Base-by-base conservation (phyloP, 2,329 filamentous ascomycete genomes). In the Pseudogymnoascus sp. region DNA sequence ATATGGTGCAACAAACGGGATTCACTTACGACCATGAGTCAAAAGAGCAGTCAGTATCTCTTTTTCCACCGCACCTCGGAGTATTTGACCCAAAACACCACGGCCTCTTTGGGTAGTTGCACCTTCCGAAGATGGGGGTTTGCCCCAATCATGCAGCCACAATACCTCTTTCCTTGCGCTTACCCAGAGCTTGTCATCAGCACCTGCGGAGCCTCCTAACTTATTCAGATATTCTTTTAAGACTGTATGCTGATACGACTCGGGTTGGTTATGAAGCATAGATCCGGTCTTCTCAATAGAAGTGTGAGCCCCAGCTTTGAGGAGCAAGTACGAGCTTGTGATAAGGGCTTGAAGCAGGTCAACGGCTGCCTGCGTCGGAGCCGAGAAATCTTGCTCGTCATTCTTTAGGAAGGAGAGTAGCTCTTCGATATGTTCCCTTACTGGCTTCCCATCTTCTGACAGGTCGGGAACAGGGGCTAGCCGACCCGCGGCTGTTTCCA, bases 61-160 rank as follows among this genome's bases (percentile, higher is more conserved):
- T 1, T 81, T 80, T 73, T 95, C 90, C 14, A 93, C 77, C 8
- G 82, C 82, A 5, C 84, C 81, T 62, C 77, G 79, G 12, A 82
- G 75, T 3, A 95, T 77, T 66, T 81, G 82, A 1, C 87, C 84
- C 64, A 88, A 81, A 37, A 74, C 68, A 61, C 73, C 73, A 8
- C 84, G 77, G 21, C 87, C 83, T 38, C 76, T 76, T 18, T 70
- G 71, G 18, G 66, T 61, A n/a, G 68, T 67, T 2, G 72, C 68
- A 36, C 75, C 75, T 59, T 76, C 74, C 16, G 66, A 64, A 59
- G 67, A 70, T 62, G 82, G 75, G 64, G 82, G 78, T 23, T 80
- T 79, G 36, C 87, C 87, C 89, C 89, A 93, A 69, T 83, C 82
- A 71, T 86, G 85, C 31, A 93, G 78, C 90, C 90, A 93, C 3